A percentile compares a stretch with the other conserved stretches of the same genome.
Conservation (phyloP, 2,329 filamentous ascomycete genomes). For the Diaporthe citrichinensis region DNA sequence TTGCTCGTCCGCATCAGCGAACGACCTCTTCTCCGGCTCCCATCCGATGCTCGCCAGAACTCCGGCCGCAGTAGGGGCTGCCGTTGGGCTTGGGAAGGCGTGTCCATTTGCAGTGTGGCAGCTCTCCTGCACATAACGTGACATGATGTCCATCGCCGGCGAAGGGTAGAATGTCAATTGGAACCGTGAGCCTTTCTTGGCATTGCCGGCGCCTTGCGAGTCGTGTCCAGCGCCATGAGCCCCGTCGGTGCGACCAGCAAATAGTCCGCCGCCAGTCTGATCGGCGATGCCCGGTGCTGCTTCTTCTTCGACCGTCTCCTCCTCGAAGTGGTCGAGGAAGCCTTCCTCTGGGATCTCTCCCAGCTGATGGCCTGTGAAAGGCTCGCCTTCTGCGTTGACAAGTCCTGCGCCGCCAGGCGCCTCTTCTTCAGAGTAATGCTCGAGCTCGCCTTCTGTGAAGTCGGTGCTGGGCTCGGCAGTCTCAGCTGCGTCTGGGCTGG, state of each 20-base stretch:
- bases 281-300: constrained; percentile 63
- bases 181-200: constrained; percentile 32
- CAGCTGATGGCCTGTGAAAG: constrained; percentile 15
- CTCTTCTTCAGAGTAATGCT: constrained; percentile 29
- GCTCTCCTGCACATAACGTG: constrained; percentile 26
- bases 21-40: constrained; percentile 25
- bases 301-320: constrained; percentile 16
- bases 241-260: constrained; percentile 66
- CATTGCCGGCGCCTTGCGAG: not conserved
- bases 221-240: constrained; percentile 64
- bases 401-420: not conserved
- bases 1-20: constrained; percentile 8
- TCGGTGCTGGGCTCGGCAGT: not conserved
- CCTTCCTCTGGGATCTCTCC: constrained; percentile 30
- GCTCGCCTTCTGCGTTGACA: constrained; percentile 2
- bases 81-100: constrained; percentile 7
- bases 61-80: constrained; percentile 27
- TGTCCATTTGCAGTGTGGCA: constrained; percentile 29
- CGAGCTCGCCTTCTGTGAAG: constrained; percentile 9
- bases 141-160: constrained; percentile 37
- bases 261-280: constrained; percentile 66
- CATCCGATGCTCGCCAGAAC: constrained; percentile 32
- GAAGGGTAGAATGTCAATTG: constrained; percentile 38
- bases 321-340: constrained; percentile 34
- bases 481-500: not conserved